phyloP scores from a whole-genome alignment of 2,329 filamentous ascomycete species.

The Pezicula carpinea region DNA sequence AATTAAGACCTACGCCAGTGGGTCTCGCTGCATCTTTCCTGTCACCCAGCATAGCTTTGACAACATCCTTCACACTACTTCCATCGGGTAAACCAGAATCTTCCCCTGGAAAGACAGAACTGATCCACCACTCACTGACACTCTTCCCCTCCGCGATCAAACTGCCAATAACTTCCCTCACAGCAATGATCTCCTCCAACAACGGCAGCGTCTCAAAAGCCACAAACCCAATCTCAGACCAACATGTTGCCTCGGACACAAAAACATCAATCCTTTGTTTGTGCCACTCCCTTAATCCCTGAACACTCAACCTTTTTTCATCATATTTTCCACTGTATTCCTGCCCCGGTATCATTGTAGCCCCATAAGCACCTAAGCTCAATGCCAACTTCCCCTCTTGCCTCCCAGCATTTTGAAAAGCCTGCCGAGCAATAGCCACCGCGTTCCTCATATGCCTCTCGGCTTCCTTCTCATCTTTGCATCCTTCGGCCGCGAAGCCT shows the following conservation, averaged over 20 bases:
- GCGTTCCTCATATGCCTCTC: slow-evolving; percentile 38
- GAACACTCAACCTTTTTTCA: slow-evolving; percentile 36
- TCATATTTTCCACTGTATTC: slow-evolving; percentile 63
- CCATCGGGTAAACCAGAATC: slow-evolving; percentile 53
- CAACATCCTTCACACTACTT: slow-evolving; percentile 38
- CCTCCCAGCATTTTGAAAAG: slow-evolving; percentile 29
- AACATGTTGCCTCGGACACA: slow-evolving; percentile 18
- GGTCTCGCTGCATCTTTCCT: slow-evolving; percentile 32
- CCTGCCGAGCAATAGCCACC: slow-evolving; percentile 31
- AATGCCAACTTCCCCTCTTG: slow-evolving; percentile 42
- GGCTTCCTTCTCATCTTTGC: slow-evolving; percentile 29
- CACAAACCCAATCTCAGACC: slow-evolving; percentile 42
- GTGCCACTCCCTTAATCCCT: slow-evolving; percentile 53
- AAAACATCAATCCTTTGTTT: slow-evolving; percentile 48
- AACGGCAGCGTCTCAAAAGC: slow-evolving; percentile 64
- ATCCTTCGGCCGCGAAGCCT: slow-evolving; percentile 39
- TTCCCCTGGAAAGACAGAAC: slow-evolving; percentile 56
- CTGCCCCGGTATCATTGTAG: slow-evolving; percentile 59
- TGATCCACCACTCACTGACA: slow-evolving; percentile 46
- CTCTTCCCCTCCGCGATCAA: background rate
- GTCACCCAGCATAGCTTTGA: slow-evolving; percentile 31
- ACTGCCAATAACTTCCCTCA: slow-evolving; percentile 37
- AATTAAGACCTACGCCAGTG: slow-evolving; percentile 65
- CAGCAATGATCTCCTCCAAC: slow-evolving; percentile 56
- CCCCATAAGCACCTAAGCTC: slow-evolving; percentile 62